Conservation (phyloP, 2,329 filamentous ascomycete species). For the Waltergamsia citrina region DNA sequence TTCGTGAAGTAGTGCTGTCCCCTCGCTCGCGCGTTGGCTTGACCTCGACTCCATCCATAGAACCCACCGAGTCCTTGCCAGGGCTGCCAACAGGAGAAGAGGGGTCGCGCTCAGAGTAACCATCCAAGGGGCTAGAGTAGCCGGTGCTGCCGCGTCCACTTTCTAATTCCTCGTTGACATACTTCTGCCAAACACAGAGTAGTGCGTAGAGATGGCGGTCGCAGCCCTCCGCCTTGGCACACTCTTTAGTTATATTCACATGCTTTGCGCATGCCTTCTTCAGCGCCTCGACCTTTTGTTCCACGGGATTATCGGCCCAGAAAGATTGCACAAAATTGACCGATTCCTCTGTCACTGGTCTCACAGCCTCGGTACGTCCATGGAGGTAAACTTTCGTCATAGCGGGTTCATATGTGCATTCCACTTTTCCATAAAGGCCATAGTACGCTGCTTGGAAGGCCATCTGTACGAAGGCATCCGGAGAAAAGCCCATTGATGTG, state of each 20-base stretch:
- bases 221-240: slow-evolving; percentile 81
- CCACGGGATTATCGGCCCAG: slow-evolving; percentile 81
- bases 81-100: slow-evolving; percentile 42
- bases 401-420: slow-evolving; percentile 94
- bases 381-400: slow-evolving; percentile 96
- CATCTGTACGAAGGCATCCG: slow-evolving; percentile 97
- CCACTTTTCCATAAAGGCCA: slow-evolving; percentile 84
- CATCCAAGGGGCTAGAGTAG: slow-evolving; percentile 51
- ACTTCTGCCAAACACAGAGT: slow-evolving; percentile 89
- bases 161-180: slow-evolving; percentile 57
- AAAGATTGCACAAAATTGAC: slow-evolving; percentile 88
- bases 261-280: slow-evolving; percentile 79
- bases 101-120: slow-evolving; percentile 33
- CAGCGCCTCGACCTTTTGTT: slow-evolving; percentile 78
- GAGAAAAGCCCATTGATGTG: slow-evolving; percentile 92
- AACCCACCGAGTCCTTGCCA: slow-evolving; percentile 34
- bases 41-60: slow-evolving; percentile 18
- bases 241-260: slow-evolving; percentile 68
- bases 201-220: slow-evolving; percentile 91
- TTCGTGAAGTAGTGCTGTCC: slow-evolving; percentile 44
- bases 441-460: slow-evolving; percentile 98
- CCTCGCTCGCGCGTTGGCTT: slow-evolving; percentile 34
- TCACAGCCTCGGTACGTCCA: slow-evolving; percentile 87
- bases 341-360: slow-evolving; percentile 73
- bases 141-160: slow-evolving; percentile 47